These are phyloP conservation scores for Saccharomycopsis guyanensis DNA, from an alignment of 805 yeast genomes.

Conservation along the genomic window DNA sequence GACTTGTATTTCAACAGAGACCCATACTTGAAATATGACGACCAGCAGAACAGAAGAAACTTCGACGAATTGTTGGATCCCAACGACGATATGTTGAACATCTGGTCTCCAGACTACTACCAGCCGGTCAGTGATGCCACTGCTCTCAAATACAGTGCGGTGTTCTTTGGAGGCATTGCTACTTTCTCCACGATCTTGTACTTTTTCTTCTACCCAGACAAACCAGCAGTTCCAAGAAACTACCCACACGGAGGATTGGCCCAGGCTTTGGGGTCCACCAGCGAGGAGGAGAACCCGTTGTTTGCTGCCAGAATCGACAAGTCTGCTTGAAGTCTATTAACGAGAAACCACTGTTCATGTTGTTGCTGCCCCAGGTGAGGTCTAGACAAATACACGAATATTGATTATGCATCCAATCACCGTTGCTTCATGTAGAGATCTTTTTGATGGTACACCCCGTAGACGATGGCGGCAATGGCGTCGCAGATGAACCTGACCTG, in stretches of 20 bases:
- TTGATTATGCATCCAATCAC: background rate
- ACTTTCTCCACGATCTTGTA: conserved; percentile 38
- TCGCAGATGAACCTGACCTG: conserved; percentile 12
- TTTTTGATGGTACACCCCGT: conserved; percentile 18
- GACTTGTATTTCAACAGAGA: conserved; percentile 57
- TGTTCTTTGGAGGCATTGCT: conserved; percentile 42
- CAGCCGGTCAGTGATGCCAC: conserved; percentile 50
- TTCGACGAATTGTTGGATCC: conserved; percentile 63
- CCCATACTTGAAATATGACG: conserved; percentile 70
- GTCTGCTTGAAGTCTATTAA: conserved; percentile 19
- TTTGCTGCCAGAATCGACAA: conserved; percentile 37
- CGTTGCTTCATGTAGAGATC: conserved; percentile 2
- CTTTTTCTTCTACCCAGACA: conserved; percentile 50
- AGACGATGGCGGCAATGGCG: conserved; percentile 14
- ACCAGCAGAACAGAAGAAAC: conserved; percentile 75
- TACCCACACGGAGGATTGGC: conserved; percentile 74
- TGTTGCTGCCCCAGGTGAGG: too few relatives aligned
- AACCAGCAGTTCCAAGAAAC: conserved; percentile 69
- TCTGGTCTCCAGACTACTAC: conserved; percentile 81
- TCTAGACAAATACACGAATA: background rate
- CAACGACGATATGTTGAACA: conserved; percentile 65
- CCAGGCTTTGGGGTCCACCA: conserved; percentile 59
- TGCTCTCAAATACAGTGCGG: conserved; percentile 52
- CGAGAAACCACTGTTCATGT: too few relatives aligned
- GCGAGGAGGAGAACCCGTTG: conserved; percentile 34